Conservation (phyloP, 495 filamentous ascomycete genomes). For the Xylaria intraflava region DNA sequence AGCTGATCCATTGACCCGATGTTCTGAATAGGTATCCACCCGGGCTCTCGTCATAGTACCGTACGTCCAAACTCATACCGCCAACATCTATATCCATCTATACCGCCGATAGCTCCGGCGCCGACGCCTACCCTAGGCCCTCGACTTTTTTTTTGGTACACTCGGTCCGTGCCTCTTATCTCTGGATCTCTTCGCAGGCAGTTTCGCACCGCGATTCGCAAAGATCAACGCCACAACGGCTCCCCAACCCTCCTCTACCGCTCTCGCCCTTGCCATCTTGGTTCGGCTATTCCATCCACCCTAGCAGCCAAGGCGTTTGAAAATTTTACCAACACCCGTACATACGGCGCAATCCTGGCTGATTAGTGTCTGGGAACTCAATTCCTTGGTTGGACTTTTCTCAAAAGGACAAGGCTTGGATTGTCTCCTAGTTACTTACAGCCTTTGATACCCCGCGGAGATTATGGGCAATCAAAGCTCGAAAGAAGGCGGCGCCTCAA, state of each 20-base stretch:
- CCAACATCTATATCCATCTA: background rate
- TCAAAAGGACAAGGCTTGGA: conserved; percentile 11
- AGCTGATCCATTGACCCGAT: background rate
- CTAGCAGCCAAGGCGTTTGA: conserved; percentile 25
- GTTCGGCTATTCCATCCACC: conserved; percentile 44
- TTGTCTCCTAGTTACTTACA: background rate
- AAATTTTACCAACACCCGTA: conserved; percentile 18
- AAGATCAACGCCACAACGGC: conserved; percentile 40
- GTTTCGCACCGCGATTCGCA: conserved; percentile 10
- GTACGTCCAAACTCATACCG: background rate
- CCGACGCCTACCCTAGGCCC: conserved; percentile 1
- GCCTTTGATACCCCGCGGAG: conserved; percentile 11
- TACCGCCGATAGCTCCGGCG: conserved; percentile 13
- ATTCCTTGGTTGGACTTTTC: conserved; percentile 13
- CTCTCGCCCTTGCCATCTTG: conserved; percentile 39
- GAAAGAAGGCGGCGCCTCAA: conserved; percentile 55
- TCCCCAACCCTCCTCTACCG: conserved; percentile 39
- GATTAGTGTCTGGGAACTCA: conserved; percentile 36
- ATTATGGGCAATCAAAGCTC: conserved; percentile 90
- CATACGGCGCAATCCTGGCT: conserved; percentile 30
- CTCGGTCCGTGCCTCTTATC: background rate
- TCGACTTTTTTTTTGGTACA: background rate
- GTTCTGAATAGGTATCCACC: conserved; percentile 5
- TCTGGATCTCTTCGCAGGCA: background rate
- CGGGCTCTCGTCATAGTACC: conserved; percentile 10